Base-by-base conservation (phyloP, 2,329 filamentous ascomycete species). In the Cladophialophora psammophila region DNA sequence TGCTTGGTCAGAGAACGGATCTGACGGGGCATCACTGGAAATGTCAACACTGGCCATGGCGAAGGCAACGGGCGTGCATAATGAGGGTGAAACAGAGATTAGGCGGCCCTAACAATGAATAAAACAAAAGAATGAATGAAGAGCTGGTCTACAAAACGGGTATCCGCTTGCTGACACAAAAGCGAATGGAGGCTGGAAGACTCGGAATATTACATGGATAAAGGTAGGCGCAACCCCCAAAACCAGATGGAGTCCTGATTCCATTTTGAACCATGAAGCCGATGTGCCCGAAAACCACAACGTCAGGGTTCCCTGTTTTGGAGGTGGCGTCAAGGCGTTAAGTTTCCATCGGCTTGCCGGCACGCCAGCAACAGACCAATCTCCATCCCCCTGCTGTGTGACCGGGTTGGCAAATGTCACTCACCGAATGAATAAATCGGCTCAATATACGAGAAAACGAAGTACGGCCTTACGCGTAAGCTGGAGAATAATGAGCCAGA, bases 1-100 rank as follows among this genome's bases (percentile, higher is more conserved):
- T 9, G 63, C 66, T 42, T 60, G 57, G 48, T 70, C 68, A 34
- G 66, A 61, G 58, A 70, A 70, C 13, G 68, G 68, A 56, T 70
- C 50, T 7, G 63, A 52, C 4, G 18, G 13, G 31, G 34, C 35
- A 20, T 66, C 52, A 36, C 50, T 60, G 20, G 63, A 50, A 36
- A 38, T 57, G 34, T 59, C 36, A 56, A 55, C 35, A 50, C 48
- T 38, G 38, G 63, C 58, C 68, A 70, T 70, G 57, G 26, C 60
- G 59, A 52, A 54, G 35, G 36, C 48, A 50, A 34, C 34, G 52
- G 54, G 32, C 13, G 34, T 26, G 53, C 65, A 68, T 68, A 64
- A 59, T 63, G 65, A 65, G 50, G 10, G 50, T 60, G 48, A 54
- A 57, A 52, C 34, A 20, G 45, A 13, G 34, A 20, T 12, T 5